phyloP scores from a whole-genome alignment of 768 basidiomycete species.

The Amanita pseudoporphyria region DNA sequence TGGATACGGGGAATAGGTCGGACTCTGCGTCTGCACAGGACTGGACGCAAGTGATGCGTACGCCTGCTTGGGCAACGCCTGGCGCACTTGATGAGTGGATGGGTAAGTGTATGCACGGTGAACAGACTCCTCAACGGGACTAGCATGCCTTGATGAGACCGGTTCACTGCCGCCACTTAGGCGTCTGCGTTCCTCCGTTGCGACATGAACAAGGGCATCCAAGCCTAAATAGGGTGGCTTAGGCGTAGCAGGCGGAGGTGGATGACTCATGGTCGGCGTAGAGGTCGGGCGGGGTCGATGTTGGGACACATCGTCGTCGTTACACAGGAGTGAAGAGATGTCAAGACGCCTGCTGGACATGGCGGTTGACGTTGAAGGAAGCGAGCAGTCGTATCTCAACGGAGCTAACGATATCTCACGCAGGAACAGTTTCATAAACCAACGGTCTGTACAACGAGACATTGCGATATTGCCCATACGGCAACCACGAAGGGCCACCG shows the following conservation, averaged over 20 bases:
- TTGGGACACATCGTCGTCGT: conserved; percentile 25
- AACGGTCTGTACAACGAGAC: conserved; percentile 72
- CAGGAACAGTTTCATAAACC: conserved; percentile 11
- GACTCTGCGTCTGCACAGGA: conserved; percentile 2
- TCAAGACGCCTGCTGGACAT: conserved; percentile 40
- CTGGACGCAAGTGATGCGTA: not conserved
- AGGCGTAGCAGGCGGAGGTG: conserved; percentile 13
- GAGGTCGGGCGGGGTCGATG: conserved; percentile 4
- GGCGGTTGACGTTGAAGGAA: conserved; percentile 13
- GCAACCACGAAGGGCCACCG: conserved; percentile 55
- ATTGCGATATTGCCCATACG: conserved; percentile 74
- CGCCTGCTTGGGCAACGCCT: not conserved
- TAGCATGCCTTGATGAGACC: not conserved
- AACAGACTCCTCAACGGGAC: conserved; percentile 1
- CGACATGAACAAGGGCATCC: conserved; percentile 64
- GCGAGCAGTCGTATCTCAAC: conserved; percentile 9
- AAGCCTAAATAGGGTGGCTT: conserved; percentile 29
- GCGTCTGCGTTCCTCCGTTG: conserved; percentile 53
- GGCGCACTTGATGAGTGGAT: not conserved
- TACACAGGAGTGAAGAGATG: conserved; percentile 67
- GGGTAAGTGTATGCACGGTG: not conserved
- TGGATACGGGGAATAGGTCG: conserved; percentile 1
- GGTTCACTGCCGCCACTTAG: conserved; percentile 25
- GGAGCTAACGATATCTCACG: conserved; percentile 7
- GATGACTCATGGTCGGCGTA: conserved; percentile 13